These are phyloP conservation scores for Eucalyptus marginata DNA, from an alignment of 345 rosid species.

Conservation along the genomic window DNA sequence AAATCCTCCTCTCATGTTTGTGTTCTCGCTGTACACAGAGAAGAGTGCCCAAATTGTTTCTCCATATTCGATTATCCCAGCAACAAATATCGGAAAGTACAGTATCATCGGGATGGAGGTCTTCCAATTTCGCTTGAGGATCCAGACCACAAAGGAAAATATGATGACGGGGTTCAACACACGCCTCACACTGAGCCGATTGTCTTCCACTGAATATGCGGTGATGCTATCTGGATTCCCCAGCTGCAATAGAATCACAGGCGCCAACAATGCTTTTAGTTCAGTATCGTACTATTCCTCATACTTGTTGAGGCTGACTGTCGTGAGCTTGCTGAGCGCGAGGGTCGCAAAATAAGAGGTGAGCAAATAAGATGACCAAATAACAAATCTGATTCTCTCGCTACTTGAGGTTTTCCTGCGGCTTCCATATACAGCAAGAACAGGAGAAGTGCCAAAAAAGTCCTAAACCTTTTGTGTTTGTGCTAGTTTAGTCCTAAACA, in stretches of 20 bases:
- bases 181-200: not conserved
- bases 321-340: constrained; percentile 5
- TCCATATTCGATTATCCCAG: not conserved
- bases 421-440: not conserved
- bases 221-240: not conserved
- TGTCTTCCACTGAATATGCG: constrained; percentile 10
- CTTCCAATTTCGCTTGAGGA: not conserved
- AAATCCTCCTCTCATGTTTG: not conserved
- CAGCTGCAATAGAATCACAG: not conserved
- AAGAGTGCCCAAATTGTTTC: constrained; percentile 1
- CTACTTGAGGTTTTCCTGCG: not conserved
- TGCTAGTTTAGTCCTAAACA: no score
- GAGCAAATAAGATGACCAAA: constrained; percentile 5
- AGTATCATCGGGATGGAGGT: not conserved
- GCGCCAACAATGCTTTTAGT: constrained; percentile 2
- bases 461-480: no score
- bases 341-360: not conserved
- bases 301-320: not conserved
- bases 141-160: not conserved
- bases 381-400: not conserved
- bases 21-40: not conserved
- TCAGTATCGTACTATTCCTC: not conserved
- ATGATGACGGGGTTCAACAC: not conserved
- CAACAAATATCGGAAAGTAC: not conserved
- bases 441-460: no score